Evolutionary conservation across 306 rosid genomes (phyloP).

Genomic region (Trifolium dubium): DNA sequence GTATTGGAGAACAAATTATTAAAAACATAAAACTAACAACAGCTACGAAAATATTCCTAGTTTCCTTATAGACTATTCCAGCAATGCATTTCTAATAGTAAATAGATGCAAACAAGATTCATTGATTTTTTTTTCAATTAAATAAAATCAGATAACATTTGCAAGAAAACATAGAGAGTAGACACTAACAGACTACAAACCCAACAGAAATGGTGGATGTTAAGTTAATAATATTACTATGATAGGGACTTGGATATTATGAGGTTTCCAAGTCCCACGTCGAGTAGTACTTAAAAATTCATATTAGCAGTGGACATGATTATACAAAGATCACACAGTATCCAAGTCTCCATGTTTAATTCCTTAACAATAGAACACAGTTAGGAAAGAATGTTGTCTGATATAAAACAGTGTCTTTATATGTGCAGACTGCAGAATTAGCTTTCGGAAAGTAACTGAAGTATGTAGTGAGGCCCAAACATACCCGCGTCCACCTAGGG

Average conservation of each 20-base stretch:
- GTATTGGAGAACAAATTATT: constrained; percentile 42
- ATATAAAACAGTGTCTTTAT: constrained; percentile 22
- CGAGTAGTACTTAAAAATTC: background rate
- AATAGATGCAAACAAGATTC: constrained; percentile 28
- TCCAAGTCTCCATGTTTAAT: background rate
- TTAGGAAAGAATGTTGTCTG: constrained; percentile 4
- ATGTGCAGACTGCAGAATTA: background rate
- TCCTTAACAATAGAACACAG: background rate
- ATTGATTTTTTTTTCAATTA: background rate
- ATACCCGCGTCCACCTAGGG: constrained; percentile 65
- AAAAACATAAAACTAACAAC: constrained; percentile 19
- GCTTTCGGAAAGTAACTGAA: constrained; percentile 18
- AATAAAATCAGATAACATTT: constrained; percentile 6
- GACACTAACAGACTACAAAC: background rate
- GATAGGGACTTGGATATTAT: background rate
- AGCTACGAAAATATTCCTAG: background rate
- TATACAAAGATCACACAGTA: background rate
- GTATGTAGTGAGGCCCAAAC: constrained; percentile 21
- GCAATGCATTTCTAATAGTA: constrained; percentile 15
- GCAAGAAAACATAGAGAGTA: background rate
- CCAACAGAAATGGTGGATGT: background rate
- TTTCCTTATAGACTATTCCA: constrained; percentile 16
- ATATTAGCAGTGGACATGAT: background rate
- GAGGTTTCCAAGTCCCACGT: background rate
- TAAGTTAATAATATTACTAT: constrained; percentile 3